Evolutionary conservation across 192 early-diverging fungal genomes (phyloP).

Genomic region (Coemansia sp.): DNA sequence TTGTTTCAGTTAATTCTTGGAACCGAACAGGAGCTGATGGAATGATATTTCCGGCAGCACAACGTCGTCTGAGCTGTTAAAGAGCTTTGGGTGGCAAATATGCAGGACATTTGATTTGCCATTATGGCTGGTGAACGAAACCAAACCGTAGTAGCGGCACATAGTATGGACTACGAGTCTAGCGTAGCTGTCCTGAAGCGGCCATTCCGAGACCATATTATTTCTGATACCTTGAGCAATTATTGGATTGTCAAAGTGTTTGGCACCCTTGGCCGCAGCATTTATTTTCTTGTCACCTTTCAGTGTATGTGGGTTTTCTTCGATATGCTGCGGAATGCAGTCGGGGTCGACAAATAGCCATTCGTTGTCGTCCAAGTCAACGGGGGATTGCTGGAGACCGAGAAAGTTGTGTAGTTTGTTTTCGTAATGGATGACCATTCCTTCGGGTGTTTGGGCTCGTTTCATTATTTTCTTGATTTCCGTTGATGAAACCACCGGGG

Average conservation of each 20-base stretch:
- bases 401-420: slow-evolving; percentile 34
- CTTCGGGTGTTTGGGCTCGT: slow-evolving; percentile 46
- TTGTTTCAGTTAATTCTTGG: background rate
- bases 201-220: slow-evolving; percentile 40
- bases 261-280: background rate
- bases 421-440: slow-evolving; percentile 44
- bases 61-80: slow-evolving; percentile 17
- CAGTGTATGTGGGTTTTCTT: background rate
- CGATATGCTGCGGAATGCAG: background rate
- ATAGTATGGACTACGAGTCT: slow-evolving; percentile 48
- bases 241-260: slow-evolving; percentile 10
- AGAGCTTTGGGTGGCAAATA: slow-evolving; percentile 48
- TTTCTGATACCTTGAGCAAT: slow-evolving; percentile 37
- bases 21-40: slow-evolving; percentile 28
- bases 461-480: slow-evolving; percentile 44
- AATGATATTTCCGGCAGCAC: slow-evolving; percentile 22
- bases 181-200: slow-evolving; percentile 44
- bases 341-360: slow-evolving; percentile 47
- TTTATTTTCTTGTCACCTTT: background rate
- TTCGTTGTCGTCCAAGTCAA: slow-evolving; percentile 22
- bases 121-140: slow-evolving; percentile 43
- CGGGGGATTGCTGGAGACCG: slow-evolving; percentile 12
- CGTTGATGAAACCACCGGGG: slow-evolving; percentile 16
- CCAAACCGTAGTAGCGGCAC: slow-evolving; percentile 53
- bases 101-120: slow-evolving; percentile 28